Conservation (phyloP, 2,329 filamentous ascomycete species). For the Cordyceps javanica region DNA sequence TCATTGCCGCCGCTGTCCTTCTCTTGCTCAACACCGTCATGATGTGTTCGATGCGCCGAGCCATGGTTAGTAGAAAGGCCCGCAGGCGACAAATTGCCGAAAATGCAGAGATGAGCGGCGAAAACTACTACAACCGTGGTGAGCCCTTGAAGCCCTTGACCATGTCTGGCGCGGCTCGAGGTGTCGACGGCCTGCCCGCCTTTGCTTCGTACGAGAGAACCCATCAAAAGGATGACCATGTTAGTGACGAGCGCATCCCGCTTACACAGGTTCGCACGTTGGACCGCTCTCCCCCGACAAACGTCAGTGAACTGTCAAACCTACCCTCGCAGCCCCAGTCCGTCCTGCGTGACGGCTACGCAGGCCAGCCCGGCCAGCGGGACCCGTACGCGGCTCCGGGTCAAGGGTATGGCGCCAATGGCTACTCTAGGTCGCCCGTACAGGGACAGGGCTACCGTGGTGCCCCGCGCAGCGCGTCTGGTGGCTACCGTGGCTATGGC, state of each 20-base stretch:
- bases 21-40: constrained; percentile 77
- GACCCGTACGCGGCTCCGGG: constrained; percentile 42
- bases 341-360: constrained; percentile 56
- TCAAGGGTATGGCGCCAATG: constrained; percentile 33
- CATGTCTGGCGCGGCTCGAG: constrained; percentile 48
- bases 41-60: constrained; percentile 90
- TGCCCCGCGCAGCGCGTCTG: constrained; percentile 39
- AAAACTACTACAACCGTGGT: constrained; percentile 78
- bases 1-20: constrained; percentile 80
- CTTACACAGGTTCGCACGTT: constrained; percentile 60
- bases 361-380: constrained; percentile 45
- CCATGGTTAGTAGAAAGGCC: constrained; percentile 86
- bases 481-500: constrained; percentile 40
- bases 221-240: constrained; percentile 54
- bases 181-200: constrained; percentile 41
- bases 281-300: constrained; percentile 46
- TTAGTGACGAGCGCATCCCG: constrained; percentile 65
- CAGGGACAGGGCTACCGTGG: constrained; percentile 35
- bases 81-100: constrained; percentile 85
- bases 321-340: constrained; percentile 36
- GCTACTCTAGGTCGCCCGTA: constrained; percentile 39
- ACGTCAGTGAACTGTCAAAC: constrained; percentile 32
- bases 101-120: constrained; percentile 95
- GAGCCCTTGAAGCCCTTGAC: constrained; percentile 51
- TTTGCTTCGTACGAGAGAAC: constrained; percentile 61